Base-by-base conservation (phyloP, 2,329 filamentous ascomycete genomes). In the Phialophora tarda region DNA sequence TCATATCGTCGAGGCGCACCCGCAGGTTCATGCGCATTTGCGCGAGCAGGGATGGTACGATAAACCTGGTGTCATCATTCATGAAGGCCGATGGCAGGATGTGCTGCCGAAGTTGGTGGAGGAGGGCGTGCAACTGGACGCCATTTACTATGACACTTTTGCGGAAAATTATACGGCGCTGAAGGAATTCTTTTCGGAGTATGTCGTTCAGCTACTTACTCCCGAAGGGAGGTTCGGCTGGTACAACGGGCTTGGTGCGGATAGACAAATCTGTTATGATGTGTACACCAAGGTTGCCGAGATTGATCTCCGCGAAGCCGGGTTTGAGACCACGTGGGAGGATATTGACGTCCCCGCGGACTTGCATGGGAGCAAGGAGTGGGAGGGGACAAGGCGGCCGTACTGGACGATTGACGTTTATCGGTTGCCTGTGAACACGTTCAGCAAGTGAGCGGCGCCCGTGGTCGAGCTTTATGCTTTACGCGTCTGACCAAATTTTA, bases 391-490 rank as follows among this genome's bases (percentile, higher is more conserved):
- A 21, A 53, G 59, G 30, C n/a, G 59, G 32, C 59, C 59, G 47
- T 61, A 61, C 48, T 61, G 59, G 59, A 61, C 59, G 2, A 61
- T 61, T 34, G 59, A 61, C 30, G 59, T 61, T 8, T 61, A 61
- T 41, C 59, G 59, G 23, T 54, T 61, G 48, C 59, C 59, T 12
- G 59, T 61, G 11, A 61, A 61, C 12, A 61, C 59, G 30, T 61
- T 61, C 32, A 38, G 28, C 24, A 61, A 61, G 23, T 61, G 48
- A 53, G 21, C 24, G 4, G 53, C 26, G 28, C 4, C 2, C 12
- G 30, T 21, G 8, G 30, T 30, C 30, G 30, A 30, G 8, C 7
- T 30, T 30, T 8, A 34, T 11, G 32, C 32, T 34, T 12, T 34
- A 8, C 10, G 32, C 12, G 10, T 34, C 32, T 12, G 32, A 4